Percentiles rank a stretch among this genome's conserved stretches.
Evolutionary conservation across 805 yeast species (phyloP).

Genomic region (Saccharomyces jurei): DNA sequence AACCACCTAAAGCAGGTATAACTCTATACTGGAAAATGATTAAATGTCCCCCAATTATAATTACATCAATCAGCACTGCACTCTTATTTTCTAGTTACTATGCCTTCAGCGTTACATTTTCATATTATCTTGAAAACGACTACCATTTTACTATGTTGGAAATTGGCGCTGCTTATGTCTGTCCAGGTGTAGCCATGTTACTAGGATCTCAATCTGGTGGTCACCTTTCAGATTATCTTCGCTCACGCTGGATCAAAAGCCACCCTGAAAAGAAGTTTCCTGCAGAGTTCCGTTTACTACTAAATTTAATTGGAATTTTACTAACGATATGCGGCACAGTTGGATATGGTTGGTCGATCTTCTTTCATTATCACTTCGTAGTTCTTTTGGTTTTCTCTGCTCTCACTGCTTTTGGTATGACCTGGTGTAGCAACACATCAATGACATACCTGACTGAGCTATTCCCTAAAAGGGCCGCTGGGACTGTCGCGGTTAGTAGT

Average conservation of each 20-base stretch:
- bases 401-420: constrained; percentile 44
- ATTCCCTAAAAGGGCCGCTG: constrained; percentile 42
- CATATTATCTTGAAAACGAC: constrained; percentile 32
- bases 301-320: constrained; percentile 39
- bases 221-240: constrained; percentile 36
- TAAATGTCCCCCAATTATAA: constrained; percentile 36
- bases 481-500: constrained; percentile 47
- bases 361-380: constrained; percentile 33
- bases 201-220: constrained; percentile 45
- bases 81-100: constrained; percentile 48
- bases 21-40: constrained; percentile 33
- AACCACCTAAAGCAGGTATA: constrained; percentile 40
- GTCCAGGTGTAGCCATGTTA: constrained; percentile 45
- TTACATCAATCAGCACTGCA: constrained; percentile 42
- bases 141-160: constrained; percentile 33
- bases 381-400: constrained; percentile 38
- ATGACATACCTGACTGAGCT: constrained; percentile 49
- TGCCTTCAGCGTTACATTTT: constrained; percentile 43
- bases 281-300: constrained; percentile 36
- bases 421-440: constrained; percentile 47
- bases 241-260: constrained; percentile 25
- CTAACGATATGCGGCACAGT: constrained; percentile 38
- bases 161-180: constrained; percentile 40
- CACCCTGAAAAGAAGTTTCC: constrained; percentile 33
- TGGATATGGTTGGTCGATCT: constrained; percentile 47